Evolutionary conservation across 495 filamentous ascomycete genomes (phyloP), one percentile per base, ranked within the genome.

Genomic region (Penicillium soppii): DNA sequence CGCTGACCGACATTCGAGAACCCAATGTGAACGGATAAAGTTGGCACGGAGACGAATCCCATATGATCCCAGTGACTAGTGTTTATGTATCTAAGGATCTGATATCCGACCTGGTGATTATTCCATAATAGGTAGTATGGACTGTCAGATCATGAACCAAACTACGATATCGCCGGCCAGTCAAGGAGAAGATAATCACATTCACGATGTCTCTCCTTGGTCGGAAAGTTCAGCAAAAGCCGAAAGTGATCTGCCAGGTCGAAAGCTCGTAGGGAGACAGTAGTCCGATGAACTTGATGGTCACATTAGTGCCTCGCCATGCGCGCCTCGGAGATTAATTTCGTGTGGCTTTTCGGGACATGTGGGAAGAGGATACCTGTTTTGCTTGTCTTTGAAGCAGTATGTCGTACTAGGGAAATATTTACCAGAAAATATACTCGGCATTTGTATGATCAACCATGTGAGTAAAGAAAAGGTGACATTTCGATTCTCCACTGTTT

Each of bases 301-400:
- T 36, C 16, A n/a, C 32, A 47, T 47, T 37, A 36, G 30, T 47
- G 32, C 9, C 30, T 47, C 47, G 47, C 47, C 47, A 49, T 49
- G 47, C 47, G 47, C 47, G 47, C 37, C 17, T 41, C 47, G 47
- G 47, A 49, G 26, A 49, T 49, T 49, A 49, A 49, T 49, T 41
- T 49, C 5, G 36, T 5, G 36, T 49, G 35, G 43, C 43, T 36
- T 35, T 22, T 47, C 9, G 44, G 15, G 4, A 32, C 35, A 39
- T 47, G 45, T 38, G 44, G n/a, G n/a, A n/a, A n/a, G n/a, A n/a
- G n/a, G n/a, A n/a, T n/a, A n/a, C n/a, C n/a, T n/a, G n/a, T n/a
- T n/a, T n/a, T n/a, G n/a, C n/a, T n/a, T n/a, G n/a, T n/a, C n/a
- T n/a, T n/a, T n/a, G n/a, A n/a, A n/a, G n/a, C n/a, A n/a, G n/a